Conservation (phyloP, 768 basidiomycete species). For the Collybiopsis luxurians region DNA sequence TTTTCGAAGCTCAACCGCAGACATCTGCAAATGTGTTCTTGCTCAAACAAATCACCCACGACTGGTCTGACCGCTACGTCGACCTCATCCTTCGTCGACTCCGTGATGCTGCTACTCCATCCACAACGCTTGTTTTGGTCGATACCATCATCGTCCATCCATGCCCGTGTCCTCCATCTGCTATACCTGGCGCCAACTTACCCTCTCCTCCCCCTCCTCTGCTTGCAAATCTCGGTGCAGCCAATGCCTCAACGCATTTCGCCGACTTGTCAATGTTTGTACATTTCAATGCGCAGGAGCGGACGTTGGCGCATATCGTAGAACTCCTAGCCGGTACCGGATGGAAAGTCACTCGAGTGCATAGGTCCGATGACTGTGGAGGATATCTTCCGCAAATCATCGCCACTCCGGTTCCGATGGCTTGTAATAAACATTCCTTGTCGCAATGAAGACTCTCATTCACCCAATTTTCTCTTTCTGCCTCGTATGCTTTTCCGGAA, state of each 20-base stretch:
- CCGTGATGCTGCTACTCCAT: constrained; percentile 19
- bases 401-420: background rate
- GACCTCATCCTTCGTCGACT: constrained; percentile 23
- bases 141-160: constrained; percentile 15
- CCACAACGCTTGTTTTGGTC: constrained; percentile 23
- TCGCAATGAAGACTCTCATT: no score
- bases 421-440: no score
- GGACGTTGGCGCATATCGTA: background rate
- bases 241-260: constrained; percentile 9
- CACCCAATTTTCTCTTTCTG: no score
- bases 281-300: constrained; percentile 8
- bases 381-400: constrained; percentile 2
- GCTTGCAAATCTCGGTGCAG: constrained; percentile 18
- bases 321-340: background rate
- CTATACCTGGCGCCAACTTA: constrained; percentile 1
- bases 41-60: constrained; percentile 26
- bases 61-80: constrained; percentile 25
- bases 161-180: constrained; percentile 6
- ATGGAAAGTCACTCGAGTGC: constrained; percentile 1
- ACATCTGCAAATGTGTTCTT: constrained; percentile 25
- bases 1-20: constrained; percentile 25
- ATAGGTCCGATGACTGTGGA: background rate
- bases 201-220: constrained; percentile 16
- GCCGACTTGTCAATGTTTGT: constrained; percentile 9
- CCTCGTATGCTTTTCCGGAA: no score